phyloP scores from a whole-genome alignment of 176 grass and related monocot genomes.

The Oryza coarctata region DNA sequence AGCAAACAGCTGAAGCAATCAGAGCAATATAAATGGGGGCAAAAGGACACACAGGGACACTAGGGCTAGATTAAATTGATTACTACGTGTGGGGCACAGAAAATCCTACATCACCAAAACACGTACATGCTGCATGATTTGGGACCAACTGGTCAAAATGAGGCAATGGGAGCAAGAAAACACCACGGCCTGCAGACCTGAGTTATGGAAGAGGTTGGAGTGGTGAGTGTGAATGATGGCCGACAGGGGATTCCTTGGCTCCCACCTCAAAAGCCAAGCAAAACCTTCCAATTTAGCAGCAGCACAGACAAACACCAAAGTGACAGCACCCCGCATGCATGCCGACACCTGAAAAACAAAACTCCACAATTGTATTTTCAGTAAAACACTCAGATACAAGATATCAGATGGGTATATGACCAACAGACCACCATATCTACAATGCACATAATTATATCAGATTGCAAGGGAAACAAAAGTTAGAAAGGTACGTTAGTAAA shows the following conservation, averaged over 20 bases:
- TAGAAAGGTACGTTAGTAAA: not conserved
- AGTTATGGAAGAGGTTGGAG: constrained; percentile 15
- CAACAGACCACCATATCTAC: not conserved
- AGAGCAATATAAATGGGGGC: constrained; percentile 47
- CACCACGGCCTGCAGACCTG: constrained; percentile 35
- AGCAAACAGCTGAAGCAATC: constrained; percentile 34
- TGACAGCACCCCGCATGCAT: not conserved
- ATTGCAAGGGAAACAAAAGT: not conserved
- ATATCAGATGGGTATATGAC: too few species aligned
- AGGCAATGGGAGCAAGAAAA: constrained; percentile 20
- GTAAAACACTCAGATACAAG: not conserved
- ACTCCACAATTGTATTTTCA: constrained; percentile 1
- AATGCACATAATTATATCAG: not conserved
- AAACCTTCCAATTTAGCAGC: constrained; percentile 14
- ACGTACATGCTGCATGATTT: constrained; percentile 39
- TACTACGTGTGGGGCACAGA: constrained; percentile 28
- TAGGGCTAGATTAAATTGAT: constrained; percentile 34
- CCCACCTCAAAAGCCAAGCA: constrained; percentile 25
- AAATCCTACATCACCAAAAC: constrained; percentile 44
- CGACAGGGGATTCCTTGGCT: not conserved
- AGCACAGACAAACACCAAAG: not conserved
- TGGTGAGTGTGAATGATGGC: constrained; percentile 7
- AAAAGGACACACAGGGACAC: constrained; percentile 44
- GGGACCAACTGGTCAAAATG: constrained; percentile 51
- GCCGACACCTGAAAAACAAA: constrained; percentile 15